Conservation (phyloP, 495 filamentous ascomycete genomes). For the Penicillium bialowiezense region DNA sequence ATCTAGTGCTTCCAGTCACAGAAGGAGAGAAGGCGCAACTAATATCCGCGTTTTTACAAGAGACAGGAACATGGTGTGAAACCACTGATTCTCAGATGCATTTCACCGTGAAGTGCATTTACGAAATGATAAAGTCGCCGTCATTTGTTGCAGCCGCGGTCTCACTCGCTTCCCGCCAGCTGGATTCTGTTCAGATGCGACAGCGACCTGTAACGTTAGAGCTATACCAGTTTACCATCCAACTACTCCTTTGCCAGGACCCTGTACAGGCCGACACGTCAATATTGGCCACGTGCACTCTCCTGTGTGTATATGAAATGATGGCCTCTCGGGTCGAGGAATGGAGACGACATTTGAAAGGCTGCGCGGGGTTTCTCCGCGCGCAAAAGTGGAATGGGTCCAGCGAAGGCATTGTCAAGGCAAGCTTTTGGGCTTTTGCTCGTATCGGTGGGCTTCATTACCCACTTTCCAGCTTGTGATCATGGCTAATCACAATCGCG, state of each 20-base stretch:
- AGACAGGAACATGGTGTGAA: constrained; percentile 16
- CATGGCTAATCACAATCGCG: neutral
- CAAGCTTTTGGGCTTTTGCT: constrained; percentile 17
- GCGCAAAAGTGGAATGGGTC: constrained; percentile 15
- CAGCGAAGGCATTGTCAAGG: constrained; percentile 11
- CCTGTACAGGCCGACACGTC: constrained; percentile 7
- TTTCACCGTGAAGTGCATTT: constrained; percentile 10
- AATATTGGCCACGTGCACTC: constrained; percentile 13
- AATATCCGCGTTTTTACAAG: constrained; percentile 8
- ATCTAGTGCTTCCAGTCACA: constrained; percentile 7
- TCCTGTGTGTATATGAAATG: constrained; percentile 18
- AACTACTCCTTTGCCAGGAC: constrained; percentile 10
- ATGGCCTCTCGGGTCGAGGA: constrained; percentile 14
- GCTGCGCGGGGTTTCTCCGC: constrained; percentile 10
- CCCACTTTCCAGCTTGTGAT: neutral
- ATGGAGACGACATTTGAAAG: constrained; percentile 16
- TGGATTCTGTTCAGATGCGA: constrained; percentile 4
- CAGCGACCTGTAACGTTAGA: constrained; percentile 11
- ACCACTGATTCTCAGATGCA: constrained; percentile 15
- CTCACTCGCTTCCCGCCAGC: constrained; percentile 12
- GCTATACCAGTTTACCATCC: constrained; percentile 13
- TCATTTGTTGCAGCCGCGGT: constrained; percentile 10
- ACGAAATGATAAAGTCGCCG: constrained; percentile 10
- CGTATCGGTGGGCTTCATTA: constrained; percentile 8
- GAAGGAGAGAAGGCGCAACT: constrained; percentile 7